Base-by-base conservation (phyloP, 805 yeast genomes). In the Yarrowia sp. region DNA sequence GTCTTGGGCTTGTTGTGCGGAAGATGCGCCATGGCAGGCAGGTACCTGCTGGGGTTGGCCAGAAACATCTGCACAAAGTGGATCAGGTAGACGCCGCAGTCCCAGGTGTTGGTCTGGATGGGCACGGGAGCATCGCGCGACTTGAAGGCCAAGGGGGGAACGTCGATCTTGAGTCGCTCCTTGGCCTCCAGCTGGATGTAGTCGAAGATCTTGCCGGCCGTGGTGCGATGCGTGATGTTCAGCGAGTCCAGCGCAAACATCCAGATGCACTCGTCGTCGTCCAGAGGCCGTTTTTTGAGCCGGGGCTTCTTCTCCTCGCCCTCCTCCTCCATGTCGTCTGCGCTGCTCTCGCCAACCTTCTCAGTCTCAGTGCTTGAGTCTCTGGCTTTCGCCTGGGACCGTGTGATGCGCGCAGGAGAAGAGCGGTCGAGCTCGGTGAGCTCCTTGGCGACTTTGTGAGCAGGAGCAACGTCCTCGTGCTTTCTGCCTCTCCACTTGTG, bases 11-110 rank as follows among this genome's bases (percentile, higher is more conserved):
- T 49, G 31, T 36, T 36, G 32, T 2, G 27, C 6, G 61, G 33
- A 21, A 56, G 22, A 22, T 47, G 63, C 10, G 64, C 51, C 63
- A 68, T 49, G 7, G 60, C 47, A 29, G 41, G 38, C 1, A 65
- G 62, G 61, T 71, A 67, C 62, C 63, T 65, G 12, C 65, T 67
- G 12, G 77, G 76, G 14, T 63, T 62, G 12, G 63, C 21, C 36
- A 74, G 61, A 63, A 72, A 73, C 49, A 62, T 61, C 53, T 73
- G 74, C 27, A 71, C 69, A 49, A 66, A 68, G 67, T 86, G 86
- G 14, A 94, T 86, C 1, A 93, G 88, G 74, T 89, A 97, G 19
- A 94, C 83, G 1, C 99, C 99, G 76, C 99, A 94, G 71, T 94
- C 99, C 70, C 91, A 89, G 74, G 86, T 84, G 71, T 94, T 94